Conservation (phyloP, 345 rosid genomes). For the Sisymbrium altissimum region DNA sequence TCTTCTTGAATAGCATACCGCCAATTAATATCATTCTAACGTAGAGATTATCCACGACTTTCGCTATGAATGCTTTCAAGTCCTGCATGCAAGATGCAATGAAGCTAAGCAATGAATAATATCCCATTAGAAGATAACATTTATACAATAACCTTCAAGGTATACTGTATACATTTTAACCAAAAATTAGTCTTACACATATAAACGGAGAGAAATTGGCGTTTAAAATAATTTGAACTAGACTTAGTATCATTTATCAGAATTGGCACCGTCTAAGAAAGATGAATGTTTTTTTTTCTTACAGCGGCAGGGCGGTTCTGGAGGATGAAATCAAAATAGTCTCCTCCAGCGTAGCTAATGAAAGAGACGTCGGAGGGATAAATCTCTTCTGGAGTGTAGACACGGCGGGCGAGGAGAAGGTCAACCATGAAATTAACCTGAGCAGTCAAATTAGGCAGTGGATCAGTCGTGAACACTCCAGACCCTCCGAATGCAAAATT, state of each 20-base stretch:
- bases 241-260: too few species aligned
- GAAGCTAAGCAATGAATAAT: too few species aligned
- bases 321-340: conserved; percentile 42
- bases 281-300: not conserved
- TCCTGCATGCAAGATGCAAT: conserved; percentile 38
- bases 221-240: too few species aligned
- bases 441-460: conserved; percentile 52
- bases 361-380: conserved; percentile 42
- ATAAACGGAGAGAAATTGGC: not conserved
- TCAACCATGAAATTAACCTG: conserved; percentile 49
- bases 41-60: conserved; percentile 45
- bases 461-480: conserved; percentile 41
- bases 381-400: conserved; percentile 35
- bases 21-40: not conserved
- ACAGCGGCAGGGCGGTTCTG: conserved; percentile 44
- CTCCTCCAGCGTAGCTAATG: conserved; percentile 58
- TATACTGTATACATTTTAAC: too few species aligned
- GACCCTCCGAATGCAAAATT: conserved; percentile 78
- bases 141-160: too few species aligned
- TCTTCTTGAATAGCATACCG: conserved; percentile 35
- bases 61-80: conserved; percentile 27
- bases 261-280: not conserved
- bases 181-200: not conserved
- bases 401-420: conserved; percentile 28
- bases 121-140: too few species aligned